Conservation (phyloP, 2,329 filamentous ascomycete species). For the Fusarium verticillioides region DNA sequence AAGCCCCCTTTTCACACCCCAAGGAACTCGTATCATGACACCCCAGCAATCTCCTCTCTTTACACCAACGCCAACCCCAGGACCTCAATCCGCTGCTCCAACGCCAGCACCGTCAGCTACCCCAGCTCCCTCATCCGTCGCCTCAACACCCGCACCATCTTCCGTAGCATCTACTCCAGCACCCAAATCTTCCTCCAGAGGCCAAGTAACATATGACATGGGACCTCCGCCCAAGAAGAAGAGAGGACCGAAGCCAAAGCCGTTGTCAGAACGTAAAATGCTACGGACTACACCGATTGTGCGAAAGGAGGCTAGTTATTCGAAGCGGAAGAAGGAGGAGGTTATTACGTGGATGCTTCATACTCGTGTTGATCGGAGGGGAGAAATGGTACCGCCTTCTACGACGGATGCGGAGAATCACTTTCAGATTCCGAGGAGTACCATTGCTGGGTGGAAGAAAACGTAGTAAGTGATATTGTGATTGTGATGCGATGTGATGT, state of each 20-base stretch:
- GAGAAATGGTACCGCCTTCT: constrained; percentile 11
- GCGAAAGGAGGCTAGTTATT: constrained; percentile 18
- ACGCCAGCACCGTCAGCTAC: not conserved
- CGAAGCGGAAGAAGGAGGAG: constrained; percentile 20
- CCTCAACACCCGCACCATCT: not conserved
- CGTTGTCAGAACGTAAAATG: constrained; percentile 9
- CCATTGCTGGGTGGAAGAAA: constrained; percentile 21
- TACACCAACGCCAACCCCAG: constrained; percentile 2
- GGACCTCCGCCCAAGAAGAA: constrained; percentile 8
- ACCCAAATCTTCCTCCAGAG: not conserved
- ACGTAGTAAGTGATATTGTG: not conserved
- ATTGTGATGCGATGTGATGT: not conserved
- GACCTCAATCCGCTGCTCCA: not conserved
- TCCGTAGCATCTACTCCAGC: not conserved
- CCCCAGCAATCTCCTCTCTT: constrained; percentile 1
- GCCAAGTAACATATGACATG: not conserved
- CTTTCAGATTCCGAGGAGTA: constrained; percentile 21
- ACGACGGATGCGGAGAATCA: constrained; percentile 9
- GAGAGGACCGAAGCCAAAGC: constrained; percentile 24
- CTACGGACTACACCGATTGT: constrained; percentile 6
- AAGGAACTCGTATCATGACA: not conserved
- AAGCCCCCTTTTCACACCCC: not conserved
- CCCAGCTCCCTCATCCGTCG: not conserved
- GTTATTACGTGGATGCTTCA: constrained; percentile 18
- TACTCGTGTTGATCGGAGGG: not conserved